These are phyloP conservation scores for Ophiocordyceps camponoti-leonardi DNA, from an alignment of 2,329 filamentous ascomycete genomes.

Conservation along the genomic window DNA sequence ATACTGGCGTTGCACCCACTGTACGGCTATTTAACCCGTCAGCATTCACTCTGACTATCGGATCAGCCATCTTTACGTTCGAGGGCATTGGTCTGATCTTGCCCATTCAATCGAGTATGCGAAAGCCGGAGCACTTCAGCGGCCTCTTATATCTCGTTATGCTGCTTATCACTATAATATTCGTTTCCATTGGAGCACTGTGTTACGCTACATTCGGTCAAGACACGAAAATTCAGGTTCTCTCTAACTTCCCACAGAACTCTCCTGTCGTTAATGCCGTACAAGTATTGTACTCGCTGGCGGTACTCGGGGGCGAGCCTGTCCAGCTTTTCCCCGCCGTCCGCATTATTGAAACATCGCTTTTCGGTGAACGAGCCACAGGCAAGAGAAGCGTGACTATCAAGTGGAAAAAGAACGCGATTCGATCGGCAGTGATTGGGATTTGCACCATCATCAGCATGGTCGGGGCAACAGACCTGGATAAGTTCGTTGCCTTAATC, in stretches of 20 bases:
- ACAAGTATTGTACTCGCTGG: conserved; percentile 57
- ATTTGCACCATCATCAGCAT: conserved; percentile 45
- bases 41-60: conserved; percentile 53
- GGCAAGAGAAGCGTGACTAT: conserved; percentile 47
- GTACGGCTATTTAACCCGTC: conserved; percentile 55
- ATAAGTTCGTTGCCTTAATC: conserved; percentile 60
- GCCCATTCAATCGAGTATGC: conserved; percentile 63
- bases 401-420: conserved; percentile 63
- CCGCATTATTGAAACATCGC: conserved; percentile 49
- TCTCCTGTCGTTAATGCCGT: conserved; percentile 59
- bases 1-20: conserved; percentile 37
- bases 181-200: conserved; percentile 53
- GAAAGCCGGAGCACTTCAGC: conserved; percentile 48
- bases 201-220: conserved; percentile 60
- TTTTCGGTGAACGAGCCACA: conserved; percentile 47
- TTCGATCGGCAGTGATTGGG: conserved; percentile 38
- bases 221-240: conserved; percentile 53
- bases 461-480: conserved; percentile 48
- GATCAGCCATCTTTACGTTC: conserved; percentile 61
- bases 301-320: conserved; percentile 55
- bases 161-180: conserved; percentile 56
- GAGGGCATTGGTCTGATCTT: conserved; percentile 64
- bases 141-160: conserved; percentile 51
- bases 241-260: conserved; percentile 57
- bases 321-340: conserved; percentile 61